phyloP scores from a whole-genome alignment of 192 early-diverging fungal species.

The Coemansia sp. region DNA sequence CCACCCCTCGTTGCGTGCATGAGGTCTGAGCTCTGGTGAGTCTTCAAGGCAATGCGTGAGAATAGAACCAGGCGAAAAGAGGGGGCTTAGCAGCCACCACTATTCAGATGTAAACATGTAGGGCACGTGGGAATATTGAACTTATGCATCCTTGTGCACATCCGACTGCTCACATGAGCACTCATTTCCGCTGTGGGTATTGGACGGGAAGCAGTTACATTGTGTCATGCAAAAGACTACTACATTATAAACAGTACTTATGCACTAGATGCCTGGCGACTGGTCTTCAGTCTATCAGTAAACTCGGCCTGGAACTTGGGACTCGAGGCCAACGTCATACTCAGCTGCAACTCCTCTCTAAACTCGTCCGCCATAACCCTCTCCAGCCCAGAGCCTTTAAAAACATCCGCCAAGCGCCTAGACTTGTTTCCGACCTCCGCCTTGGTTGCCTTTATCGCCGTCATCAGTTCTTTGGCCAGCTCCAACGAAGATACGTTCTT shows the following conservation, averaged over 20 bases:
- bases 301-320: constrained; percentile 34
- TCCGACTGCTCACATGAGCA: constrained; percentile 5
- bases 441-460: constrained; percentile 18
- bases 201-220: too few species aligned
- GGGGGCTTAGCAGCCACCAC: constrained; percentile 2
- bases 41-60: constrained; percentile 8
- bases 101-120: not conserved
- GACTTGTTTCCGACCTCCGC: constrained; percentile 28
- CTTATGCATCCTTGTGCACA: not conserved
- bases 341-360: constrained; percentile 38
- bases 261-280: not conserved
- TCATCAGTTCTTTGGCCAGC: constrained; percentile 37
- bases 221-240: not conserved
- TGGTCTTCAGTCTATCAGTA: constrained; percentile 29
- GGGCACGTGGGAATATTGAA: constrained; percentile 7
- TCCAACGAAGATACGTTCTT: constrained; percentile 33
- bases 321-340: constrained; percentile 42
- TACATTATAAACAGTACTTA: not conserved
- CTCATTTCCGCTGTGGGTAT: not conserved
- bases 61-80: not conserved
- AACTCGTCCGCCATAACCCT: constrained; percentile 28
- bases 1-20: not conserved
- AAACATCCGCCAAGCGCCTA: constrained; percentile 29
- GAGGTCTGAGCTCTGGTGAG: not conserved
- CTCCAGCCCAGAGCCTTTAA: constrained; percentile 26